phyloP scores from a whole-genome alignment of 2,329 filamentous ascomycete genomes.

The Penicillium sp. region DNA sequence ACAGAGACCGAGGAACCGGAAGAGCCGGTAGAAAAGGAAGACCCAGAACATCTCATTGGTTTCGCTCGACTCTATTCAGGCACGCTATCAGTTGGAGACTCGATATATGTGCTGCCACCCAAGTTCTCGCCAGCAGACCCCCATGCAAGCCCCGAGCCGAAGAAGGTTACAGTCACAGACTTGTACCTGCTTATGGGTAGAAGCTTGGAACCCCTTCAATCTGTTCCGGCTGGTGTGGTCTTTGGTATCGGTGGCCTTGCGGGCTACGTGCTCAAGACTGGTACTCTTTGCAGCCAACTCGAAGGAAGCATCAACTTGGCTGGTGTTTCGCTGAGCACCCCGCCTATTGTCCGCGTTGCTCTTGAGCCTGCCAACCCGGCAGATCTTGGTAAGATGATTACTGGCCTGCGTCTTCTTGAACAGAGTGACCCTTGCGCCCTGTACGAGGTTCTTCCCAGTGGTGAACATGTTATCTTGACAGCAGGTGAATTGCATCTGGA shows the following conservation, averaged over 20 bases:
- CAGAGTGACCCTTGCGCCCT: constrained; percentile 95
- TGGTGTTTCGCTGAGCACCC: constrained; percentile 77
- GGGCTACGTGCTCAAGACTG: constrained; percentile 92
- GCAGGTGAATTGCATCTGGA: constrained; percentile 95
- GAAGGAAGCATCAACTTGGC: constrained; percentile 90
- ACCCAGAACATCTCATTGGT: constrained; percentile 88
- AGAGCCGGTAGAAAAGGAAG: constrained; percentile 64
- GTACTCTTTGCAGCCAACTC: constrained; percentile 86
- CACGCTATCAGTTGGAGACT: constrained; percentile 84
- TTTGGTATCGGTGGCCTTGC: constrained; percentile 94
- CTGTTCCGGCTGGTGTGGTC: constrained; percentile 90
- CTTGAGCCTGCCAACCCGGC: constrained; percentile 91
- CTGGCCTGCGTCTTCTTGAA: constrained; percentile 82
- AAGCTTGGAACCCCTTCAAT: constrained; percentile 78
- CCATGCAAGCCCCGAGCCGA: constrained; percentile 72
- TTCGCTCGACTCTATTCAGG: constrained; percentile 95
- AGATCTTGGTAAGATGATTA: constrained; percentile 94
- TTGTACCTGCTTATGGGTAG: constrained; percentile 97
- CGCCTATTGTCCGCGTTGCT: constrained; percentile 93
- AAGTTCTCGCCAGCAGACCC: constrained; percentile 88
- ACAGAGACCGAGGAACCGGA: constrained; percentile 56
- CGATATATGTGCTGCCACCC: constrained; percentile 86
- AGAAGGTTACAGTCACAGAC: constrained; percentile 82
- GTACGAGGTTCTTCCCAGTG: constrained; percentile 90
- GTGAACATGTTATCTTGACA: constrained; percentile 93